Evolutionary conservation across 768 basidiomycete genomes (phyloP).

Genomic region (Rhizopogon vinicolor): DNA sequence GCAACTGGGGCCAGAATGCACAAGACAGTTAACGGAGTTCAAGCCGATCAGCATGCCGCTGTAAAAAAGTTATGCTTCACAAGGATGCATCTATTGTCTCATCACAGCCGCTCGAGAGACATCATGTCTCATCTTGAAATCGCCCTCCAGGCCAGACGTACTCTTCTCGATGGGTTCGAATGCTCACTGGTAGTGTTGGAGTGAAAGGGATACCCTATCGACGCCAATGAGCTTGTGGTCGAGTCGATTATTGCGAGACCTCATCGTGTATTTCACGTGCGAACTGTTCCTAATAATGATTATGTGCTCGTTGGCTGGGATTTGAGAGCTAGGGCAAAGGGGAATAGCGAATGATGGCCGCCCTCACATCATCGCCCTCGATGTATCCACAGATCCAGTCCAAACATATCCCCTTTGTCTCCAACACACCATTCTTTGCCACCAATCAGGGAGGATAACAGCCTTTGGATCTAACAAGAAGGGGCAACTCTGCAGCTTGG

Average conservation of each 20-base stretch:
- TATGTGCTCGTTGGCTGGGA: constrained; percentile 75
- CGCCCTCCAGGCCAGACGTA: constrained; percentile 37
- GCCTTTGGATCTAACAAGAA: constrained; percentile 72
- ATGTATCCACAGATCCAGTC: constrained; percentile 25
- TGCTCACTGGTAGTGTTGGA: no score
- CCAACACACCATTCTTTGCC: constrained; percentile 45
- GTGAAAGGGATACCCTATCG: constrained; percentile 7
- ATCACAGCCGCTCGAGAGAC: constrained; percentile 84
- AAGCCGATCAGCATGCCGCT: constrained; percentile 40
- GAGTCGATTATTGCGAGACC: constrained; percentile 58
- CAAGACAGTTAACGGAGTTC: constrained; percentile 31
- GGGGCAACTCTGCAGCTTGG: constrained; percentile 49
- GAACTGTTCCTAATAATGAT: constrained; percentile 17
- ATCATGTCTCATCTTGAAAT: constrained; percentile 62
- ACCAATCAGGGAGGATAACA: constrained; percentile 40
- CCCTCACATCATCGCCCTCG: constrained; percentile 31
- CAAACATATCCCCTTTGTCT: constrained; percentile 41
- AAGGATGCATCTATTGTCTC: constrained; percentile 41
- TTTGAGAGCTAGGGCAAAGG: constrained; percentile 52
- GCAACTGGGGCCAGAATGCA: constrained; percentile 58
- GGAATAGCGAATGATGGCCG: constrained; percentile 6
- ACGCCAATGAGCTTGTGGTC: constrained; percentile 28
- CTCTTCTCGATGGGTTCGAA: constrained; percentile 80
- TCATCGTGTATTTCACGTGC: constrained; percentile 58
- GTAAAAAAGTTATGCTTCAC: constrained; percentile 20